Base-by-base conservation (phyloP, 2,329 filamentous ascomycete species). In the Colletotrichum orchidophilum region DNA sequence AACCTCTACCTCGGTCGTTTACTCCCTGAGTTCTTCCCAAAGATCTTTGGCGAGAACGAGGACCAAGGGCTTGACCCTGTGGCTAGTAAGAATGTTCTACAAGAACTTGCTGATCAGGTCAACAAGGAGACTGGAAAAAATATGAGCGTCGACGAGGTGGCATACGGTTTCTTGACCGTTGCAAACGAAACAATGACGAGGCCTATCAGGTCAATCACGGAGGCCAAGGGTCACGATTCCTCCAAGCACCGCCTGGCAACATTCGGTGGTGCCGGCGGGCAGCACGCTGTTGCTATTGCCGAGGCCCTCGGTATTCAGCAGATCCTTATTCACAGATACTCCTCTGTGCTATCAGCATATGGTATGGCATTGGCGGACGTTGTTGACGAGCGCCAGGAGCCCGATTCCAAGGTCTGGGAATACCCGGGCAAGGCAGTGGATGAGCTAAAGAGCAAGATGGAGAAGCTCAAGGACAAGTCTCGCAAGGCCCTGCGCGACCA, bases 331-430 rank as follows among this genome's bases (percentile, higher is more conserved):
- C 95, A 97, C 79, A 86, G 93, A 63, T 97, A 97, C 80, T 97
- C 94, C 0, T 97, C 94, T 0, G 93, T 97, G 0, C 86, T 97
- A 0, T 97, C 94, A 1, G 95, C 95, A 0, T 97, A 97, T 75
- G 95, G 95, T 9, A 97, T 97, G 93, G 94, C 95, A 0, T 83
- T 98, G 5, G 95, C 95, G 12, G 95, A 98, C 77, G 95, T 97
- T 0, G 95, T 98, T 0, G 94, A 97, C 74, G 95, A 98, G 82
- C 88, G 92, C 33, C 95, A 98, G 77, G 94, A 95, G 77, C 93
- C 93, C 5, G 88, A 91, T 46, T 91, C 90, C 2, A 84, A 85
- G 18, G 83, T 92, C 6, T 92, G 90, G 89, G 85, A 86, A 15
- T 89, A 91, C 21, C 79, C 86, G 13, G 86, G 86, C 39, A 85